These are phyloP conservation scores for Aciculoconidium aculeatum DNA, from an alignment of 805 yeast genomes.

Conservation along the genomic window DNA sequence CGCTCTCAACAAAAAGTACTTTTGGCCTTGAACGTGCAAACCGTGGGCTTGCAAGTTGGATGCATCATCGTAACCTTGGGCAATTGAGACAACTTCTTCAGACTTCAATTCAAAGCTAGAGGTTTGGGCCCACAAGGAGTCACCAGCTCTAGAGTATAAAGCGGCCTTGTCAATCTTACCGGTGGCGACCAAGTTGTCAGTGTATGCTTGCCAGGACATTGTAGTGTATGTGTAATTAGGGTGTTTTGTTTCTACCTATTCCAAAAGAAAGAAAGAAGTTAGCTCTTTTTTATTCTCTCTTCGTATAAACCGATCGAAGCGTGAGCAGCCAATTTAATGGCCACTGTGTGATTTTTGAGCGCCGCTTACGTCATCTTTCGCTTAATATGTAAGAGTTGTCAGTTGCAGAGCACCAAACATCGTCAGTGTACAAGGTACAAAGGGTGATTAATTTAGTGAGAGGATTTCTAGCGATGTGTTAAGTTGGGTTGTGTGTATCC, in stretches of 20 bases:
- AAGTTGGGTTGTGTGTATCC: too few species aligned
- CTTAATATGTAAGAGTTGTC: too few species aligned
- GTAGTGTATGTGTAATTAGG: too few species aligned
- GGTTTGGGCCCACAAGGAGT: constrained; percentile 88
- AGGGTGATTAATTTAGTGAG: too few species aligned
- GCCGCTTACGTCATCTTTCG: neutral
- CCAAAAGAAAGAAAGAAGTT: neutral
- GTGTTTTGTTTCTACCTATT: too few species aligned
- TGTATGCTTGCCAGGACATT: constrained; percentile 65
- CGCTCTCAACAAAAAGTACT: constrained; percentile 83
- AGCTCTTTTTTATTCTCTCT: neutral
- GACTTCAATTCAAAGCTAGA: constrained; percentile 59
- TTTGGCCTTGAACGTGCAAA: constrained; percentile 75
- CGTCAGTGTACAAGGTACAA: too few species aligned
- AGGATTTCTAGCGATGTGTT: too few species aligned
- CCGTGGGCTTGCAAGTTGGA: constrained; percentile 78
- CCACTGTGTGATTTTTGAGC: too few species aligned
- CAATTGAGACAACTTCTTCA: constrained; percentile 68
- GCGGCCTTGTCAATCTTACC: constrained; percentile 90
- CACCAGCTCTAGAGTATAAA: constrained; percentile 91
- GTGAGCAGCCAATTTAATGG: too few species aligned
- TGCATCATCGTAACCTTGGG: constrained; percentile 76
- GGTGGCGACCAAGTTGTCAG: constrained; percentile 85
- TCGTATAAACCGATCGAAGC: too few species aligned
- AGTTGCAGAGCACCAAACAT: too few species aligned